Evolutionary conservation across 495 filamentous ascomycete genomes (phyloP), one percentile per base, ranked within the genome.

Genomic region (Talaromyces adpressus): DNA sequence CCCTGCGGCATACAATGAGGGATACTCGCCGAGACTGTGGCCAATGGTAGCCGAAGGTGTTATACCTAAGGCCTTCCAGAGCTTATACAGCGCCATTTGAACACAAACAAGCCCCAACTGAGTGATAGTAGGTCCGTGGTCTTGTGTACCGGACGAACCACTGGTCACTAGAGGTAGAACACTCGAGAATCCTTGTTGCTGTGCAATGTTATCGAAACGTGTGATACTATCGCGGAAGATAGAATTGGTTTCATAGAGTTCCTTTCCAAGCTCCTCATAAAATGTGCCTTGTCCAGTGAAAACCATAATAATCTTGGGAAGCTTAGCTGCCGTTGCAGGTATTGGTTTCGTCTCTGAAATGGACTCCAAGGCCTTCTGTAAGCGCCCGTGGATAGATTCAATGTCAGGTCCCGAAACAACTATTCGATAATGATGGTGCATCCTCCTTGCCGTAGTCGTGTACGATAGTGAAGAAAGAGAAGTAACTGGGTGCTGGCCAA

Each of bases 21-120:
- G 91, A 75, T 93, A 96, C 72, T 97, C 92, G 62, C 92, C 92
- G 14, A 87, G 67, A 71, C 91, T 94, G 77, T 97, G 93, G 18
- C 93, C 93, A 34, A 96, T 78, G 1, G 95, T 90, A 39, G 86
- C 89, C 57, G 82, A 78, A n/a, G 92, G 92, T 22, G 73, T 84
- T 63, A 97, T 80, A 36, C 91, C 92, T 81, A 90, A 88, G 8
- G 90, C 87, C 22, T 66, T 74, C 92, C 92, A 96, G 63, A 92
- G 82, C 57, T 85, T 85, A 27, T 89, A 87, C 57, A 95, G 79
- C 4, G 92, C 91, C 82, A 96, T 93, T 73, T 96, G 89, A 63
- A 95, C 83, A 64, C 85, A 91, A 25, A 83, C 83, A 23, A 91
- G 80, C 20, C 87, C 90, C 41, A 95, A 80, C 69, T 97, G 92